phyloP scores from a whole-genome alignment of 2,329 filamentous ascomycete genomes.

The Westerdykella aurantiaca region DNA sequence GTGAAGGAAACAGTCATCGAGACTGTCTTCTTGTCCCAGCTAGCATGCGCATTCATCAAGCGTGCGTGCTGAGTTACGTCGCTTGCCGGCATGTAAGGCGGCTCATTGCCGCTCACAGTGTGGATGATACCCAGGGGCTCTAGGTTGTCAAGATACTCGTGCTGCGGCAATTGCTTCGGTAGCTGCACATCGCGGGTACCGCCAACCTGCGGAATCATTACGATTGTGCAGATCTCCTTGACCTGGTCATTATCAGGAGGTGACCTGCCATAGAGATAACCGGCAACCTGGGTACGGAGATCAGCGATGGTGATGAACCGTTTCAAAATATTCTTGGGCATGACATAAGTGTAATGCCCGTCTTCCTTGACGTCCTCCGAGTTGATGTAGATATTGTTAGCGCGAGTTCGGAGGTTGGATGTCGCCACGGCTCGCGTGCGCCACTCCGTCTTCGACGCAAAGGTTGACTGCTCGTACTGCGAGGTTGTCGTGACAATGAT shows the following conservation, averaged over 20 bases:
- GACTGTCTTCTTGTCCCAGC: slow-evolving; percentile 84
- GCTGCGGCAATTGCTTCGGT: slow-evolving; percentile 82
- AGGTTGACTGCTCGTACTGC: slow-evolving; percentile 94
- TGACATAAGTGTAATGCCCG: slow-evolving; percentile 86
- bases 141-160: slow-evolving; percentile 79
- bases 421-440: slow-evolving; percentile 93
- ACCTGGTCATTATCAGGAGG: slow-evolving; percentile 93
- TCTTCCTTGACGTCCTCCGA: slow-evolving; percentile 89
- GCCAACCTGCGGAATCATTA: slow-evolving; percentile 95
- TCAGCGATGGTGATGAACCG: slow-evolving; percentile 97
- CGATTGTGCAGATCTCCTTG: slow-evolving; percentile 94
- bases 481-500: slow-evolving; percentile 98
- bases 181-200: slow-evolving; percentile 88
- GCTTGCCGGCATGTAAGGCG: slow-evolving; percentile 90
- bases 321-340: slow-evolving; percentile 98
- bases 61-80: slow-evolving; percentile 93
- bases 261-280: slow-evolving; percentile 88
- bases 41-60: slow-evolving; percentile 74
- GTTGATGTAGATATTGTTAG: slow-evolving; percentile 98
- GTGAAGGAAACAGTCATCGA: slow-evolving; percentile 96
- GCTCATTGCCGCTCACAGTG: slow-evolving; percentile 89
- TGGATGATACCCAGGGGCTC: slow-evolving; percentile 94
- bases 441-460: slow-evolving; percentile 98
- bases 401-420: slow-evolving; percentile 83
- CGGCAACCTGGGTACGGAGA: slow-evolving; percentile 90